Evolutionary conservation across 1,284 basidiomycete genomes (phyloP), one percentile per base, ranked within the genome.

Genomic region (Ustilago crameri): DNA sequence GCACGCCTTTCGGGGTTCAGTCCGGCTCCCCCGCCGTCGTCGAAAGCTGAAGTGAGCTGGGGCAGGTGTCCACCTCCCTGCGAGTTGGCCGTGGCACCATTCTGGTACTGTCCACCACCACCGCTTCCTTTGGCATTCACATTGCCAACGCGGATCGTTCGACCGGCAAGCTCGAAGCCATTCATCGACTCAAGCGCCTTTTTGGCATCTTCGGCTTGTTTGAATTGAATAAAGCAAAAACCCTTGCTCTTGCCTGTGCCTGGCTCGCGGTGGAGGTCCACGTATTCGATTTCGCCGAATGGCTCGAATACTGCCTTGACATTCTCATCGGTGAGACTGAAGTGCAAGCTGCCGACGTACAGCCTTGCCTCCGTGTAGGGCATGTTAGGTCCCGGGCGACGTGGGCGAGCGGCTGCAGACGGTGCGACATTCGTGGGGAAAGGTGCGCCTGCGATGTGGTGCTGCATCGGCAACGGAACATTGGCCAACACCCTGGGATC

Each of bases 131-230:
- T 70, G 23, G 77, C 70, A 43, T 74, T 75, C 51, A 80, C 79
- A 17, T 76, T 75, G 23, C 79, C 77, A 3, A 82, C 78, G n/a
- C 74, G 49, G 52, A 82, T 82, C 56, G 90, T 91, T 64, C 95
- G 89, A 45, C 94, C 96, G 45, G 96, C 95, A 51, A 99, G 87
- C 78, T 96, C 93, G 81, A 98, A 98, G 12, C 93, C 93, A 86
- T 98, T 93, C 94, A 99, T 98, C 75, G 96, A 93, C 80, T 97
- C 93, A 38, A 95, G 86, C 17, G 95, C 95, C 89, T 95, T 95
- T 83, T 92, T 91, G 18, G 96, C 95, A 82, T 97, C 92, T 79
- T 93, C 91, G 17, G 89, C 86, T 48, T 91, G 88, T 80, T 93
- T 92, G 84, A 93, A 79, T 90, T 98, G 96, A 42, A 99, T 91